Evolutionary conservation across 2,329 filamentous ascomycete species (phyloP), one percentile per base, ranked within the genome.

Genomic region (Orbilia ellipsospora): DNA sequence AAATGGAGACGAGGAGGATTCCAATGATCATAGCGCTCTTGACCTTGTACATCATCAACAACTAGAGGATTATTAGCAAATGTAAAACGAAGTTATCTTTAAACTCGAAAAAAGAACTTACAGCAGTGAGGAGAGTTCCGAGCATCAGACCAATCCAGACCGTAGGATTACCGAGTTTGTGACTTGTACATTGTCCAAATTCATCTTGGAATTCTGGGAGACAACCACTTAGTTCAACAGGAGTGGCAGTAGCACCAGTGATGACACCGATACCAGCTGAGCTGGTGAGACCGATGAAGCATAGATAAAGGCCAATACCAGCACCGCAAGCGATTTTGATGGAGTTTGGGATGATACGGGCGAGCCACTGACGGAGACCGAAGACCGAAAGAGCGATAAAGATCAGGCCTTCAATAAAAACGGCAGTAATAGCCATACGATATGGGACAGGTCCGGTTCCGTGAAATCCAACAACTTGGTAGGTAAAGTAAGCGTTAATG

Each of bases 71-170:
- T 44, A 15, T 26, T 23, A 44, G 16, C 13, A 42, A 28, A 48
- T 48, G 3, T n/a, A 48, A 12, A 48, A 1, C 44, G 26, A n/a
- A 4, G 1, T 12, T 52, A n/a, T 23, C 23, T 4, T 2, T 23
- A 23, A 23, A 4, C 23, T 23, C 23, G 5, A 20, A 3, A 52
- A 52, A 45, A 59, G 1, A 59, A 65, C 72, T 75, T 75, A 95
- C 84, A 36, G 90, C 90, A 0, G 92, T 96, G 57, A 96, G 83
- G 77, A 96, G 86, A 74, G 92, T 92, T 51, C 92, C 92, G 78
- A 90, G 92, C 85, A 96, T 95, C 79, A 96, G 93, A 44, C 92
- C 93, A 61, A 96, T 86, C 93, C 93, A 96, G 87, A 96, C 88
- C 23, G 90, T 88, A 0, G 92, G 91, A 80, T 87, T 92, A 75